phyloP scores from a whole-genome alignment of 176 grass and related monocot genomes.

The Musa troglodytarum region DNA sequence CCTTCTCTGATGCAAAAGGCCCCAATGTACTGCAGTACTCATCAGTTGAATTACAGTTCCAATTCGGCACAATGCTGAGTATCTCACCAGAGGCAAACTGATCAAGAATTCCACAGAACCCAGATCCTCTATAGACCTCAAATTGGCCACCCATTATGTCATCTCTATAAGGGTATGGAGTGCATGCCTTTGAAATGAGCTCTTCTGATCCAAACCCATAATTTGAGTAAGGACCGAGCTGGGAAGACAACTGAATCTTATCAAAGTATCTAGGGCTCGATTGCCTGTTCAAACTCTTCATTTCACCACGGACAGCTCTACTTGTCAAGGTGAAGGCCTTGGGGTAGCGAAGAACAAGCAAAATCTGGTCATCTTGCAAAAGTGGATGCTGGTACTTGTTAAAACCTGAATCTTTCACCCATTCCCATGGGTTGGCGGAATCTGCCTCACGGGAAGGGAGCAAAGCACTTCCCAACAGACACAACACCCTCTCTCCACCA shows the following conservation, averaged over 20 bases:
- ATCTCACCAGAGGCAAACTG: conserved; percentile 45
- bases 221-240: conserved; percentile 68
- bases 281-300: conserved; percentile 47
- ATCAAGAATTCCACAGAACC: conserved; percentile 72
- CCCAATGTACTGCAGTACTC: conserved; percentile 46
- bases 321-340: conserved; percentile 45
- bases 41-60: conserved; percentile 53
- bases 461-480: conserved; percentile 63
- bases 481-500: conserved; percentile 45
- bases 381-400: conserved; percentile 40
- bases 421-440: conserved; percentile 43
- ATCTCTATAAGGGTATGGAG: conserved; percentile 37
- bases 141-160: conserved; percentile 29
- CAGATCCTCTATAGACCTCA: conserved; percentile 47
- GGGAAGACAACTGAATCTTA: conserved; percentile 40
- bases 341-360: conserved; percentile 52
- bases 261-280: conserved; percentile 46
- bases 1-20: conserved; percentile 39
- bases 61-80: conserved; percentile 49
- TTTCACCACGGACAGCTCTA: conserved; percentile 47
- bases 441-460: conserved; percentile 34
- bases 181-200: conserved; percentile 46
- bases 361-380: conserved; percentile 9
- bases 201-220: conserved; percentile 66
- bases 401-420: conserved; percentile 34